A percentile compares a stretch with the other conserved stretches of the same genome.
Evolutionary conservation across 805 yeast species (phyloP).

Genomic region (Yarrowia sp.): DNA sequence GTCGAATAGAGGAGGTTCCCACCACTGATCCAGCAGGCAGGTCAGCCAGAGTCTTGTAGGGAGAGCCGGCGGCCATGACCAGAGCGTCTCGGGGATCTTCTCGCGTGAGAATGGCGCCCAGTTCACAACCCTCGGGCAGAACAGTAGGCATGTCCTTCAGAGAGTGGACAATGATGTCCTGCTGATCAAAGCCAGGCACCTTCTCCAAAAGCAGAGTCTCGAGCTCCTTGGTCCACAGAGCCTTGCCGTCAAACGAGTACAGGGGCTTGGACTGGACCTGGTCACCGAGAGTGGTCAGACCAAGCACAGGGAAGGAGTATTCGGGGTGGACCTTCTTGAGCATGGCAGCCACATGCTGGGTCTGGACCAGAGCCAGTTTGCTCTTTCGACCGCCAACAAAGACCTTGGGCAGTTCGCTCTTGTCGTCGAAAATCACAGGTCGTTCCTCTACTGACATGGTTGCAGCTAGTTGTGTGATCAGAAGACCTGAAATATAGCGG

Average conservation of each 20-base stretch:
- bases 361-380: constrained; percentile 83
- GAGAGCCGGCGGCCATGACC: constrained; percentile 70
- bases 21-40: constrained; percentile 86
- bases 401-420: constrained; percentile 42
- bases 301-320: constrained; percentile 74
- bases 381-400: constrained; percentile 89
- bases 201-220: constrained; percentile 73
- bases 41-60: constrained; percentile 69
- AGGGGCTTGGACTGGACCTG: constrained; percentile 83
- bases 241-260: constrained; percentile 94
- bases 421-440: constrained; percentile 33
- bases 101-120: constrained; percentile 85
- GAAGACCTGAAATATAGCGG: background rate
- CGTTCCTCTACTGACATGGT: constrained; percentile 29
- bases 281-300: constrained; percentile 89
- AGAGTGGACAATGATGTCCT: constrained; percentile 91
- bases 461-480: constrained; percentile 6
- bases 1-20: constrained; percentile 93
- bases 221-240: constrained; percentile 94
- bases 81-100: constrained; percentile 95
- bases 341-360: constrained; percentile 69
- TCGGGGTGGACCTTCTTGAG: constrained; percentile 70
- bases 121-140: constrained; percentile 85
- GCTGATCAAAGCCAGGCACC: constrained; percentile 65
- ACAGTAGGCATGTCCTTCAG: constrained; percentile 90